Percentiles rank a stretch among this genome's conserved stretches.
Conservation (phyloP, 2,329 filamentous ascomycete genomes). For the Neophaeococcomyces mojaviensis region DNA sequence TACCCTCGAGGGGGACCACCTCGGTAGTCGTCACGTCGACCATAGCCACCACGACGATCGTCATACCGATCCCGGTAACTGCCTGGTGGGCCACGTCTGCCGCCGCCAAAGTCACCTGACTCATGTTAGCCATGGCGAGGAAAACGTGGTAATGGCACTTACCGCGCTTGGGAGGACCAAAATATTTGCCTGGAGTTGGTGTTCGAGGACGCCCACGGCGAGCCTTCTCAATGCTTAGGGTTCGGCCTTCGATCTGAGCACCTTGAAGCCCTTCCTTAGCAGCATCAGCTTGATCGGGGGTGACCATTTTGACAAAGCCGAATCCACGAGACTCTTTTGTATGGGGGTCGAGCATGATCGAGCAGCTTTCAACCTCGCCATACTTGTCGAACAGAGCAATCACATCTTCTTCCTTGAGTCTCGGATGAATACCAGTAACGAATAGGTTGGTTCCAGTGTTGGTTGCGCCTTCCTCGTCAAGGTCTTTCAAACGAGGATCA, state of each 20-base stretch:
- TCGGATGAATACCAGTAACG: constrained; percentile 94
- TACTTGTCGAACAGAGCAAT: constrained; percentile 97
- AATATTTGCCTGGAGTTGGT: constrained; percentile 97
- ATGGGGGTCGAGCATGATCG: constrained; percentile 98
- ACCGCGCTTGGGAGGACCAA: constrained; percentile 96
- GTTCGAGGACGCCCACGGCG: constrained; percentile 90
- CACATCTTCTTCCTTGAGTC: constrained; percentile 81
- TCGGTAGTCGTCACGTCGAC: constrained; percentile 42
- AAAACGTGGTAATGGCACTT: constrained; percentile 34
- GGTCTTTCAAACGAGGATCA: constrained; percentile 39
- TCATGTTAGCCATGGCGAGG: constrained; percentile 17
- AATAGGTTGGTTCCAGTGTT: constrained; percentile 98
- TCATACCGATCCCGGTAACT: constrained; percentile 37
- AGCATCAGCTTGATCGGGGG: constrained; percentile 87
- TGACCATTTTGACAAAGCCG: constrained; percentile 98
- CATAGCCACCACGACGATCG: constrained; percentile 43
- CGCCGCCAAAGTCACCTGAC: constrained; percentile 37
- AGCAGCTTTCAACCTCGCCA: constrained; percentile 96
- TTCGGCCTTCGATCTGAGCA: constrained; percentile 89
- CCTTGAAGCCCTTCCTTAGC: constrained; percentile 94
- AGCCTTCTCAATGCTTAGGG: constrained; percentile 97
- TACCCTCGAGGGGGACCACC: constrained; percentile 28
- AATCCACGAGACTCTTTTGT: constrained; percentile 98
- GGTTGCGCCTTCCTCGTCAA: constrained; percentile 58
- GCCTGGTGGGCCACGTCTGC: constrained; percentile 34